Base-by-base conservation (phyloP, 495 filamentous ascomycete genomes). In the Penicillium riverlandense region DNA sequence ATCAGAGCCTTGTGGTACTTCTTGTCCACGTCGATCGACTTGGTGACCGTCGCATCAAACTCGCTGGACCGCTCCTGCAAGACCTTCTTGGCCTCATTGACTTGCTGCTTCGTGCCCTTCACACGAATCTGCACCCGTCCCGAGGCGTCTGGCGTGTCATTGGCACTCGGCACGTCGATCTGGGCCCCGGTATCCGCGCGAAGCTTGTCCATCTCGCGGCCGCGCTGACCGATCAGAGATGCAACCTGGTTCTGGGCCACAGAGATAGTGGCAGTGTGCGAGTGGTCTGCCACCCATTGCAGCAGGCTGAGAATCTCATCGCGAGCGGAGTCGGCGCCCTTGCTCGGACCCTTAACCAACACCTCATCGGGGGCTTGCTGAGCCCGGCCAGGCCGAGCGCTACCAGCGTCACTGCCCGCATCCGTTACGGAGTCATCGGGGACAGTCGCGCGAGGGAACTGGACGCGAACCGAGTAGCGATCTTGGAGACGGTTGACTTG, bases 1-100 rank as follows among this genome's bases (percentile, higher is more conserved):
- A 99, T 99, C 34, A 99, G 69, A 27, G 83, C 80, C 59, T 84
- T 84, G 70, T 99, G 94, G 59, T 90, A 82, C 66, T 90, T 91
- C 70, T 86, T 85, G 45, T 96, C 89, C 5, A 99, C 82, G 13
- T 89, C 83, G 29, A 99, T 75, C 14, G 81, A 88, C 69, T 83
- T 83, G 11, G 82, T 80, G 41, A 96, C 76, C 11, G 80, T 96
- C 44, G 91, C 79, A 57, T 97, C 90, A 51, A 95, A 95, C 35
- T 85, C 74, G 36, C 78, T 82, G 41, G 80, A 82, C 58, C 90
- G 89, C 65, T 91, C 83, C 57, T 90, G 79, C 39, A 97, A 68
- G 22, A 90, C 65, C 70, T 86, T 86, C 80, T 94, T 91, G 5
- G 92, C 91, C 29, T 87, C 83, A 16, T 86, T 81, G 43, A 97